These are phyloP conservation scores for Fusarium neocosmosporiellum DNA, from an alignment of 2,329 filamentous ascomycete species.

Conservation along the genomic window DNA sequence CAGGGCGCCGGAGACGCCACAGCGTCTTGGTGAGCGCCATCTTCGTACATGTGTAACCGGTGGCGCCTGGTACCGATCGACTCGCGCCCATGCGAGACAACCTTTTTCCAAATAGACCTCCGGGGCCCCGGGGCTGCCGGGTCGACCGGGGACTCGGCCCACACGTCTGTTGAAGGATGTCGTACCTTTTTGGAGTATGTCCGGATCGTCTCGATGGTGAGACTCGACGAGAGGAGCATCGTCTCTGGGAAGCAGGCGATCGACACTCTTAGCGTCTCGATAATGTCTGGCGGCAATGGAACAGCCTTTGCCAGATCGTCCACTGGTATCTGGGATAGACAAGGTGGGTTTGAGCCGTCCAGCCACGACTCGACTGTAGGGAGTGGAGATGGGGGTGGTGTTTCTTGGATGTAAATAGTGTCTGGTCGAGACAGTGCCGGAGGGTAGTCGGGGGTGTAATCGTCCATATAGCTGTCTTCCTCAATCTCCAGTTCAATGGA, in stretches of 20 bases:
- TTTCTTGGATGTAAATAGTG: constrained; percentile 47
- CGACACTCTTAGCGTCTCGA: constrained; percentile 65
- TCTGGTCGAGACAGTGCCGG: constrained; percentile 24
- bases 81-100: constrained; percentile 46
- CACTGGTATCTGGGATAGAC: constrained; percentile 42
- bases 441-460: neutral
- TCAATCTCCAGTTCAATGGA: constrained; percentile 34
- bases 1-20: constrained; percentile 50
- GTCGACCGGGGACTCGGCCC: constrained; percentile 34
- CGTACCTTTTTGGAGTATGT: constrained; percentile 65
- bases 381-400: constrained; percentile 49
- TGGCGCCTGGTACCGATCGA: constrained; percentile 29
- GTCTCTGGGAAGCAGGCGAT: constrained; percentile 69
- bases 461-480: constrained; percentile 29
- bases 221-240: constrained; percentile 65
- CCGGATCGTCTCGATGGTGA: constrained; percentile 69
- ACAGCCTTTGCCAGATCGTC: constrained; percentile 55
- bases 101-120: constrained; percentile 52
- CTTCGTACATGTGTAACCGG: constrained; percentile 26
- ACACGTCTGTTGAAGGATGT: constrained; percentile 49
- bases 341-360: constrained; percentile 46
- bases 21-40: constrained; percentile 15
- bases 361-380: constrained; percentile 52
- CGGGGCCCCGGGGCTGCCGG: constrained; percentile 26
- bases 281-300: constrained; percentile 63